Percentiles rank a stretch among this genome's conserved stretches.
phyloP scores from a whole-genome alignment of 2,329 filamentous ascomycete genomes.

The Cercospora sp. region DNA sequence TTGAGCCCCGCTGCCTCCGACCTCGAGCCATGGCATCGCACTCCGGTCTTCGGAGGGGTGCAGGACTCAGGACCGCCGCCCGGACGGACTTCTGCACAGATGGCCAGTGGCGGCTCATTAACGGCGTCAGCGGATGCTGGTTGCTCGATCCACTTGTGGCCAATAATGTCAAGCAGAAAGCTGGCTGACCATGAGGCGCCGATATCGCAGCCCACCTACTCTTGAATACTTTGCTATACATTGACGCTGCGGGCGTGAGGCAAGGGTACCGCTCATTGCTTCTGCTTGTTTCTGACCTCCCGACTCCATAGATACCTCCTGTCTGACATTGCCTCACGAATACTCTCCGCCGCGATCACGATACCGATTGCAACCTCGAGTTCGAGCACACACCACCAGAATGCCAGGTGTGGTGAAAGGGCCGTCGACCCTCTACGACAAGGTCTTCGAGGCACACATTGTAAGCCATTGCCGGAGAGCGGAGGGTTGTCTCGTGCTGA shows the following conservation, averaged over 20 bases:
- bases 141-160: neutral
- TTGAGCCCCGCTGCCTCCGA: neutral
- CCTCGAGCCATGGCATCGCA: neutral
- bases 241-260: neutral
- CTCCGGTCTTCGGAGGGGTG: neutral
- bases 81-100: neutral
- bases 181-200: slow-evolving; percentile 1
- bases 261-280: slow-evolving; percentile 2
- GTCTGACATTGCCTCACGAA: neutral
- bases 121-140: neutral
- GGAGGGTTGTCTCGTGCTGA: slow-evolving; percentile 6
- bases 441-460: slow-evolving; percentile 91
- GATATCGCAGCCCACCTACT: slow-evolving; percentile 3
- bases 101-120: neutral
- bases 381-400: slow-evolving; percentile 4
- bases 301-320: neutral
- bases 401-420: slow-evolving; percentile 39
- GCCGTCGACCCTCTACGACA: slow-evolving; percentile 67
- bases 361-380: neutral
- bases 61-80: neutral
- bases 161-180: neutral
- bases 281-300: neutral
- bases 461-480: slow-evolving; percentile 39
- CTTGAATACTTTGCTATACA: slow-evolving; percentile 5
- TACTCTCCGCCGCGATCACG: neutral